Base-by-base conservation (phyloP, 2,329 filamentous ascomycete species). In the Colletotrichum navitas region DNA sequence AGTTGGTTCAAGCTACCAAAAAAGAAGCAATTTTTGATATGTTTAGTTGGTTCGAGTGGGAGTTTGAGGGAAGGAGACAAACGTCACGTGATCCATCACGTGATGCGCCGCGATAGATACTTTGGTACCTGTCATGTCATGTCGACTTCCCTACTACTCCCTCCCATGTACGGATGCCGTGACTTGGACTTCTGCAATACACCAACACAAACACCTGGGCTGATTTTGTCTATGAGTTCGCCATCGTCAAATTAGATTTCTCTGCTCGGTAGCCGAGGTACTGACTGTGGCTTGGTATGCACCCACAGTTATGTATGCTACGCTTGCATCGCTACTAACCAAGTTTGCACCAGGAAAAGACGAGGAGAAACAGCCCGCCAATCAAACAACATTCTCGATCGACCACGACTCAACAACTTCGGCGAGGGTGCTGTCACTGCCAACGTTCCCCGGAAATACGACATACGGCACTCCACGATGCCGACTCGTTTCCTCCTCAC, bases 371-470 rank as follows among this genome's bases (percentile, higher is more conserved):
- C 2, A 32, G 5, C 4, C 7, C 47, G 24, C 43, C 16, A 26
- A 29, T 14, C 41, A 69, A 36, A 60, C 69, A 68, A 63, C 51
- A 43, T 55, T 68, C 24, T 36, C 58, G 45, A 69, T 63, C 52
- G 69, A 64, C 73, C 73, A 74, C 26, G 66, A 71, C 41, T 73
- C 73, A 14, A 87, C 85, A 24, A 88, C 73, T 6, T 86, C 82
- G 59, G 79, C 81, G 45, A 88, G 75, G 1, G 85, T 85, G 47
- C 81, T 78, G 26, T 85, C 82, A n/a, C 79, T 80, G 1, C 87
- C 88, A 2, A 90, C 87, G 77, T 89, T 89, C 0, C 87, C 88
- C 0, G 87, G 88, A 63, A 90, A 89, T 0, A 89, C 87, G 2
- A 89, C 84, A 75, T 88, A 89, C 0, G 87, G 86, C 14, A 89